A percentile compares a stretch with the other conserved stretches of the same genome.
Evolutionary conservation across 2,329 filamentous ascomycete species (phyloP).

Genomic region (Aschersonia sp.): DNA sequence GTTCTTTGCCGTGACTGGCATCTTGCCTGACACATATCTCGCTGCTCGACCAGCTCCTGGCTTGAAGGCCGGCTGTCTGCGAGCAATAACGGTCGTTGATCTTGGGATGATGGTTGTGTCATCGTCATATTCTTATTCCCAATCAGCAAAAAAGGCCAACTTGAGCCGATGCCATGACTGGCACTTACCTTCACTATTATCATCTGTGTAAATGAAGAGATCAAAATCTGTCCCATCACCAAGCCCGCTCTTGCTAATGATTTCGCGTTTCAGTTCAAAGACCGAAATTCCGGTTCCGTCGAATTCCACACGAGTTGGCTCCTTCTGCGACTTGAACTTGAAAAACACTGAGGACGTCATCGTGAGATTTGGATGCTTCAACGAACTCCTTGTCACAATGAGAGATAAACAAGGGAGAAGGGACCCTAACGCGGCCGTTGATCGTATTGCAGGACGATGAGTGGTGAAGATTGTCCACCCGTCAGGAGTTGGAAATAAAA

Average conservation of each 20-base stretch:
- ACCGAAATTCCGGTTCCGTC: slow-evolving; percentile 96
- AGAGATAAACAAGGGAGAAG: slow-evolving; percentile 2
- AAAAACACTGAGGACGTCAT: slow-evolving; percentile 99
- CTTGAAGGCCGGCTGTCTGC: slow-evolving; percentile 69
- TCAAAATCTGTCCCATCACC: slow-evolving; percentile 96
- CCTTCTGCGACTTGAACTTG: slow-evolving; percentile 99
- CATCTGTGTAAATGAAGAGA: slow-evolving; percentile 83
- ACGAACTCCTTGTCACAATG: slow-evolving; percentile 12
- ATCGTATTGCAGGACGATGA: background rate
- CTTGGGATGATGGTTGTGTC: slow-evolving; percentile 95
- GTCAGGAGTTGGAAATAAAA: too few species aligned
- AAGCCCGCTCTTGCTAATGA: slow-evolving; percentile 84
- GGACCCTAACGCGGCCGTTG: background rate
- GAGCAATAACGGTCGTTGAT: slow-evolving; percentile 84
- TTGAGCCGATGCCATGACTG: background rate
- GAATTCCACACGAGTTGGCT: slow-evolving; percentile 86
- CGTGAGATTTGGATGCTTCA: slow-evolving; percentile 17
- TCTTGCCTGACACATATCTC: slow-evolving; percentile 91
- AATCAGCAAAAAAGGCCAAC: background rate
- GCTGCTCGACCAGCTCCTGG: slow-evolving; percentile 81
- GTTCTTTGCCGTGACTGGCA: slow-evolving; percentile 79
- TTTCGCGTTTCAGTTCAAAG: slow-evolving; percentile 97
- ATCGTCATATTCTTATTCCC: slow-evolving; percentile 71
- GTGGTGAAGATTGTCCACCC: too few species aligned
- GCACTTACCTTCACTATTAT: slow-evolving; percentile 70